A percentile compares a stretch with the other conserved stretches of the same genome.
These are phyloP conservation scores for Beauveria scarabaeidicola DNA, from an alignment of 2,329 filamentous ascomycete genomes.

Conservation along the genomic window DNA sequence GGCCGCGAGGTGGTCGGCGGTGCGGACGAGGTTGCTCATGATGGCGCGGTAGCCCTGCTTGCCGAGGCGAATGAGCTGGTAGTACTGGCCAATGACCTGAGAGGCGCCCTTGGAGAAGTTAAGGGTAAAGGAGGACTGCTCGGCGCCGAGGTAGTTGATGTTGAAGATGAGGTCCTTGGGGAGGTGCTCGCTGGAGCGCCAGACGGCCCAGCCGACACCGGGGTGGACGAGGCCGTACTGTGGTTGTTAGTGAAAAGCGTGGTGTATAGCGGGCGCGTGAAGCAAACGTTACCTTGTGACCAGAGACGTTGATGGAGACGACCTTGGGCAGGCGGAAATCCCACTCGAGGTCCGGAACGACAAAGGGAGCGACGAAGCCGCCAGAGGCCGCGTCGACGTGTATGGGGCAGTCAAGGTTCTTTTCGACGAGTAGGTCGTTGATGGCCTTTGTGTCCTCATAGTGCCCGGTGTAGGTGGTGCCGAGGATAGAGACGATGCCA, in stretches of 20 bases:
- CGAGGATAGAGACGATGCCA: slow-evolving; percentile 84
- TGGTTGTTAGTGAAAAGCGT: slow-evolving; percentile 1
- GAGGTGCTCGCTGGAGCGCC: slow-evolving; percentile 73
- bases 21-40: slow-evolving; percentile 88
- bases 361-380: slow-evolving; percentile 89
- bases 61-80: slow-evolving; percentile 89
- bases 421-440: slow-evolving; percentile 75
- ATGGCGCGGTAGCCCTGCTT: slow-evolving; percentile 88
- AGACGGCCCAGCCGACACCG: slow-evolving; percentile 89
- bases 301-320: slow-evolving; percentile 87
- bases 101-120: slow-evolving; percentile 96
- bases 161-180: slow-evolving; percentile 95
- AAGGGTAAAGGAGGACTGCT: slow-evolving; percentile 90
- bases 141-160: slow-evolving; percentile 96
- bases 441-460: slow-evolving; percentile 91
- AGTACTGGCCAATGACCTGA: slow-evolving; percentile 94
- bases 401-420: slow-evolving; percentile 70
- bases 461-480: slow-evolving; percentile 90
- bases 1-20: slow-evolving; percentile 75
- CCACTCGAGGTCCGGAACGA: slow-evolving; percentile 76
- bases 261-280: slow-evolving; percentile 17
- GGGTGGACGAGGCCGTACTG: slow-evolving; percentile 65
- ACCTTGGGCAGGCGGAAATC: slow-evolving; percentile 87
- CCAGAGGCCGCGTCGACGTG: slow-evolving; percentile 91
- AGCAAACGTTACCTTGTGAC: slow-evolving; percentile 61